Conservation (phyloP, 2,329 filamentous ascomycete genomes). For the Neospermospora avenae region DNA sequence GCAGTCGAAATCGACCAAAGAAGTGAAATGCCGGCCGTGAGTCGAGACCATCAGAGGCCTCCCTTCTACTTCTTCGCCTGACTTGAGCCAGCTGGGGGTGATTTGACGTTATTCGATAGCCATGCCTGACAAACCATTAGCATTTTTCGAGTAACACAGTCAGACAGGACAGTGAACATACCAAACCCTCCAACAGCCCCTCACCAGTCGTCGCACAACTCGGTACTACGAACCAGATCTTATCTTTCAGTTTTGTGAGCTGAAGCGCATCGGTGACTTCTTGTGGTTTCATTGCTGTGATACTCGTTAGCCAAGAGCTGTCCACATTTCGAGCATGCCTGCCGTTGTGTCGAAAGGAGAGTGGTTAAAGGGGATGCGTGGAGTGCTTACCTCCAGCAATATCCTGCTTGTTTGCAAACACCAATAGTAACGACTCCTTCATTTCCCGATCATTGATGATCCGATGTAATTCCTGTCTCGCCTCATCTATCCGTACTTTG, state of each 20-base stretch:
- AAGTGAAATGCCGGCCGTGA: not conserved
- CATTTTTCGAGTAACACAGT: not conserved
- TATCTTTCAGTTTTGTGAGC: conserved; percentile 74
- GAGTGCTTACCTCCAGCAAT: conserved; percentile 64
- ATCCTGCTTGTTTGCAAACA: conserved; percentile 99
- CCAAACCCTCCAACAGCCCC: conserved; percentile 76
- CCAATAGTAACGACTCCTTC: conserved; percentile 88
- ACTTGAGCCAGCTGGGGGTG: conserved; percentile 40
- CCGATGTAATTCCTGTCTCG: conserved; percentile 87
- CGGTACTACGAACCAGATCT: conserved; percentile 81
- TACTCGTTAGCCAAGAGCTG: conserved; percentile 13
- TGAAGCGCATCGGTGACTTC: conserved; percentile 77
- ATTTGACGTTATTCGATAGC: conserved; percentile 82
- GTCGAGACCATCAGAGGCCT: no score
- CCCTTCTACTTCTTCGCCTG: conserved; percentile 30
- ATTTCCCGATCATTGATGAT: conserved; percentile 98
- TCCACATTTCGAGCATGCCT: no score
- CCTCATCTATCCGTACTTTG: conserved; percentile 86
- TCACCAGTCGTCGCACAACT: conserved; percentile 80
- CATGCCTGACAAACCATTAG: conserved; percentile 49
- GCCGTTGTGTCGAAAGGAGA: no score
- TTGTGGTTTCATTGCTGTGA: conserved; percentile 69
- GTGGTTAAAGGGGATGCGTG: not conserved
- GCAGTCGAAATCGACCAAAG: not conserved
- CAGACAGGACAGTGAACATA: conserved; percentile 37